Conservation (phyloP, 1,139 yeast genomes). For the Suhomyces ambrosiae region DNA sequence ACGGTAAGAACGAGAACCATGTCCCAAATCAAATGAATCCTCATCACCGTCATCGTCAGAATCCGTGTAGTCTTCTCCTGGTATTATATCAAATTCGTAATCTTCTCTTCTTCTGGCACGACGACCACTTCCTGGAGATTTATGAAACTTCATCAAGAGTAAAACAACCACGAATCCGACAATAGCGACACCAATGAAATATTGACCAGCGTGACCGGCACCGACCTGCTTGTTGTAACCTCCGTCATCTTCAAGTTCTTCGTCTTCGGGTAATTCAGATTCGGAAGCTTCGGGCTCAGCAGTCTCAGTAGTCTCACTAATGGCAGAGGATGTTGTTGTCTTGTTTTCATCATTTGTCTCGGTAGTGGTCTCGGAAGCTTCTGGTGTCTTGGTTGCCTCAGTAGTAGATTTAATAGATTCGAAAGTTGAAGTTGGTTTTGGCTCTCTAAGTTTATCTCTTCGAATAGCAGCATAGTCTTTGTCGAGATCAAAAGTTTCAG, state of each 20-base stretch:
- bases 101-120: conserved; percentile 67
- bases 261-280: conserved; percentile 17
- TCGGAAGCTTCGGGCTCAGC: conserved; percentile 1
- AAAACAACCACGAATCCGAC: conserved; percentile 60
- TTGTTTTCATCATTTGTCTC: conserved; percentile 4
- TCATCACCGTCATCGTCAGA: conserved; percentile 22
- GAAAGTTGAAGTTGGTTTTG: conserved; percentile 9
- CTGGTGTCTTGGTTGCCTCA: not conserved
- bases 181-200: conserved; percentile 60
- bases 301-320: conserved; percentile 1
- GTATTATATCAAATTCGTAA: conserved; percentile 77
- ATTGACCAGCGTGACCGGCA: conserved; percentile 52
- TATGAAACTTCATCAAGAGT: conserved; percentile 55
- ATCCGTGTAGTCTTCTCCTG: conserved; percentile 59
- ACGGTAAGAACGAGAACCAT: conserved; percentile 4
- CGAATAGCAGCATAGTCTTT: conserved; percentile 45
- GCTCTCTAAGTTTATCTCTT: conserved; percentile 28
- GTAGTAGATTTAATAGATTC: conserved; percentile 5
- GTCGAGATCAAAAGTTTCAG: conserved; percentile 46
- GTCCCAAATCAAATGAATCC: conserved; percentile 22
- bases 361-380: conserved; percentile 5
- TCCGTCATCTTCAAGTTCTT: conserved; percentile 25
- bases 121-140: conserved; percentile 48
- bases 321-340: not conserved
- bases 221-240: conserved; percentile 20